Conservation (phyloP, 202 grass and related monocot genomes). For the Schoenoplectus triqueter region DNA sequence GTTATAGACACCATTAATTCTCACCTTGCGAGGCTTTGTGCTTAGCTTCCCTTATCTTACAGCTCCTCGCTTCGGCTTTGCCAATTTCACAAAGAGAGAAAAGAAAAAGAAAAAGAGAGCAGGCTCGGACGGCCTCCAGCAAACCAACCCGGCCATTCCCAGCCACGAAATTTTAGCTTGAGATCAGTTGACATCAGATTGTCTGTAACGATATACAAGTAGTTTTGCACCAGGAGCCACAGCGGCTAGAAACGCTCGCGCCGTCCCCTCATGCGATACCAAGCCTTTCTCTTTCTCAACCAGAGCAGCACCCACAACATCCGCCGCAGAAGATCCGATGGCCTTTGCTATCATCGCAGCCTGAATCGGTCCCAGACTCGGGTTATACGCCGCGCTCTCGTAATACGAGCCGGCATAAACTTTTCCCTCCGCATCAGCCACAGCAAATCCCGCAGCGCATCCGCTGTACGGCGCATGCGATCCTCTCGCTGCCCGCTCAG, state of each 20-base stretch:
- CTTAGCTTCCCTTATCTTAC: not conserved
- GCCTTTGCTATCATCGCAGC: constrained; percentile 72
- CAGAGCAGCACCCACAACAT: constrained; percentile 63
- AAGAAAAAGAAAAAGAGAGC: not conserved
- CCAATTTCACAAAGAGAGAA: constrained; percentile 13
- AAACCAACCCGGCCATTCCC: constrained; percentile 18
- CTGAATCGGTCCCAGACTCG: constrained; percentile 84
- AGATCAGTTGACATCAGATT: constrained; percentile 42
- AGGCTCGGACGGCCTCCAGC: not conserved
- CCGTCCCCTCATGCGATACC: constrained; percentile 78
- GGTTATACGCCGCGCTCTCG: constrained; percentile 92
- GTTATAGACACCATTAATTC: not conserved
- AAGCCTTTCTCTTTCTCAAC: constrained; percentile 67
- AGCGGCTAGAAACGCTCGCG: constrained; percentile 71
- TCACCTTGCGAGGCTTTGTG: not conserved
- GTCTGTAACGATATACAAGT: constrained; percentile 72
- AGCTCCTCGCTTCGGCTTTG: not conserved
- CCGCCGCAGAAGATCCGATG: constrained; percentile 37
- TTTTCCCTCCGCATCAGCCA: constrained; percentile 61
- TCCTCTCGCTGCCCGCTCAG: constrained; percentile 61
- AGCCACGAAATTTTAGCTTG: not conserved
- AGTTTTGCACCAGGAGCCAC: constrained; percentile 71
- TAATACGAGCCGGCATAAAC: constrained; percentile 73
- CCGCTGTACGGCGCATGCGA: constrained; percentile 83
- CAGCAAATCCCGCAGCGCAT: constrained; percentile 81